phyloP scores from a whole-genome alignment of 2,329 filamentous ascomycete genomes.

The Reticulascus tulasneorum region DNA sequence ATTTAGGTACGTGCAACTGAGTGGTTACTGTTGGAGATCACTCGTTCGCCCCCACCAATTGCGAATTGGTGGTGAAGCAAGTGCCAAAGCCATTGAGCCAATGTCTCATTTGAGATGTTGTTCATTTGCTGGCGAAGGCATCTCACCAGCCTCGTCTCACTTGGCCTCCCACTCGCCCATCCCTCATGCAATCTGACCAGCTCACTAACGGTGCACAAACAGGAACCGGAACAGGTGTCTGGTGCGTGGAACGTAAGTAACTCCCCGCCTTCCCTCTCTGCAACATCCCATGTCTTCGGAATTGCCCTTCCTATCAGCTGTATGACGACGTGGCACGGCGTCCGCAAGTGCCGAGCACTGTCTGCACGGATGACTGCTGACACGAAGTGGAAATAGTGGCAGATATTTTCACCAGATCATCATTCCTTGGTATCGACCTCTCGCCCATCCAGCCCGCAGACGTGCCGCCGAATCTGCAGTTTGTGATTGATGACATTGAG shows the following conservation, averaged over 20 bases:
- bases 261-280: not conserved
- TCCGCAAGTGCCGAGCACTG: not conserved
- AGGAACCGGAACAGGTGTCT: slow-evolving; percentile 49
- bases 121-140: no score
- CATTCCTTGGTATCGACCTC: slow-evolving; percentile 45
- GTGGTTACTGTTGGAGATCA: no score
- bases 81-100: no score
- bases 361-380: slow-evolving; percentile 8
- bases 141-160: no score
- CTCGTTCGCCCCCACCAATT: no score
- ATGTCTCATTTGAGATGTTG: no score
- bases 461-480: slow-evolving; percentile 47
- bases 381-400: slow-evolving; percentile 31
- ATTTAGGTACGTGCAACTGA: slow-evolving; percentile 38
- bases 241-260: slow-evolving; percentile 45
- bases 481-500: slow-evolving; percentile 50
- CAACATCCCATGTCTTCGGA: no score
- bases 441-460: slow-evolving; percentile 50
- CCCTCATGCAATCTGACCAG: no score
- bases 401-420: slow-evolving; percentile 39
- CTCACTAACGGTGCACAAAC: no score
- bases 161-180: no score
- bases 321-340: not conserved
- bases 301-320: no score
- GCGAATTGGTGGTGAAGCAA: no score